phyloP scores from a whole-genome alignment of 805 yeast species.

The Allodekkera sacchari region DNA sequence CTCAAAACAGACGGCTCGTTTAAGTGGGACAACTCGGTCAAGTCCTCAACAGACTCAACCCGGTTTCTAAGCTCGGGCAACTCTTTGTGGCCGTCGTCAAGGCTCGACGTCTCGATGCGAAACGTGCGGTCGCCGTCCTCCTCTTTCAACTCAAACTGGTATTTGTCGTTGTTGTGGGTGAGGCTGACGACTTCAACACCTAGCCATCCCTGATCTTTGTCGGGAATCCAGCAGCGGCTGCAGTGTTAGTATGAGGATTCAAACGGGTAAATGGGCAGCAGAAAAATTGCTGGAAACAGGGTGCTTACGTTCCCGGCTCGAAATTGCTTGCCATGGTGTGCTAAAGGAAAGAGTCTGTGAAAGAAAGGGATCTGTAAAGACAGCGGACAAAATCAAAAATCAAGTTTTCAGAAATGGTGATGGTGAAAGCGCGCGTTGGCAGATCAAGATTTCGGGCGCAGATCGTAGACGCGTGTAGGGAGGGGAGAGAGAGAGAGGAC shows the following conservation, averaged over 20 bases:
- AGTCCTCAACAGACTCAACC: conserved; percentile 88
- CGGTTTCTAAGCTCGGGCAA: conserved; percentile 86
- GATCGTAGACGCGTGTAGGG: too few relatives aligned
- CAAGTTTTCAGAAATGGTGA: too few relatives aligned
- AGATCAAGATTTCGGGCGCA: too few relatives aligned
- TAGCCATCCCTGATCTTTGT: conserved; percentile 64
- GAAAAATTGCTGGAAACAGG: neutral
- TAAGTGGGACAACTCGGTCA: conserved; percentile 83
- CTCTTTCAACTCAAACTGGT: conserved; percentile 41
- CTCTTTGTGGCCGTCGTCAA: conserved; percentile 45
- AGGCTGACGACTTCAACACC: conserved; percentile 52
- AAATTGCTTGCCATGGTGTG: conserved; percentile 21
- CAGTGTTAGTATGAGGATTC: conserved; percentile 2
- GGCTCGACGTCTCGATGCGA: conserved; percentile 37
- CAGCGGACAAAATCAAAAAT: too few relatives aligned
- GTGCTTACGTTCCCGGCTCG: conserved; percentile 48
- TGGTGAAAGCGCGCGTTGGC: too few relatives aligned
- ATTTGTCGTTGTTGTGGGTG: conserved; percentile 33
- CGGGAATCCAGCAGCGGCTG: conserved; percentile 79
- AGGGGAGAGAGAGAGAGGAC: too few relatives aligned
- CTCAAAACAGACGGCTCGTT: conserved; percentile 96
- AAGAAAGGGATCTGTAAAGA: too few relatives aligned
- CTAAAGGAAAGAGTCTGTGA: too few relatives aligned
- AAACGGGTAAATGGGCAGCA: neutral
- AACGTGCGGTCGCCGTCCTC: conserved; percentile 41